phyloP scores from a whole-genome alignment of 83 land plant species.

The Larix sibirica region DNA sequence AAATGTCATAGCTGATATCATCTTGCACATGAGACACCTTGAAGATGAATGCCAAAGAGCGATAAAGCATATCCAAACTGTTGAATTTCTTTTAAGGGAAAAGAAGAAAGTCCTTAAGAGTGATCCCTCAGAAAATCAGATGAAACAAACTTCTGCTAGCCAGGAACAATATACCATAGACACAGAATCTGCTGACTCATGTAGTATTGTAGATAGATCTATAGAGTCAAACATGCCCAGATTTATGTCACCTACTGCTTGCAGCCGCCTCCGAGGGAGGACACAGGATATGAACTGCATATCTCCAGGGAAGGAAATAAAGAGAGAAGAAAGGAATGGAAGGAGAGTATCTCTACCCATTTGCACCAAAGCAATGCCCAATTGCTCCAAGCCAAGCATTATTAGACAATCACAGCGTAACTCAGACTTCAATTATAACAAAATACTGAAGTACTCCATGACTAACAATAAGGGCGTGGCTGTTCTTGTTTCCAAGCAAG shows the following conservation, averaged over 20 bases:
- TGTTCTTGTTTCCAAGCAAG: background rate
- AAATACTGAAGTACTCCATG: background rate
- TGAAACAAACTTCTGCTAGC: conserved; percentile 1
- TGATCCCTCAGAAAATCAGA: conserved; percentile 24
- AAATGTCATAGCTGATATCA: conserved; percentile 36
- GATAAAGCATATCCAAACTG: conserved; percentile 42
- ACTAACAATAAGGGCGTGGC: background rate
- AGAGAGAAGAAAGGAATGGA: conserved; percentile 18
- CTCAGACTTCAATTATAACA: conserved; percentile 12
- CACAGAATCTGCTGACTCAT: background rate
- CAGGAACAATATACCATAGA: conserved; percentile 5
- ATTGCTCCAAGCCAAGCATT: conserved; percentile 22
- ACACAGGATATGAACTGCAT: conserved; percentile 10
- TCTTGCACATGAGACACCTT: conserved; percentile 41
- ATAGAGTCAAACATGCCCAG: conserved; percentile 35
- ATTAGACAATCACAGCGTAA: conserved; percentile 18
- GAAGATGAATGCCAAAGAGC: conserved; percentile 61
- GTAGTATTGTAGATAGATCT: conserved; percentile 7
- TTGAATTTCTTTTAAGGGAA: conserved; percentile 40
- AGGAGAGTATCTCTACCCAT: conserved; percentile 6
- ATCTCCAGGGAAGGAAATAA: background rate
- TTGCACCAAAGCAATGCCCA: background rate
- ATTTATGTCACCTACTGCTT: conserved; percentile 71
- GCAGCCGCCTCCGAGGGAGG: conserved; percentile 49
- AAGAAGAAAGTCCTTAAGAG: conserved; percentile 37